Percentiles rank a stretch among this genome's conserved stretches.
Conservation (phyloP, 2,329 filamentous ascomycete genomes). For the Cyanodermella asteris region DNA sequence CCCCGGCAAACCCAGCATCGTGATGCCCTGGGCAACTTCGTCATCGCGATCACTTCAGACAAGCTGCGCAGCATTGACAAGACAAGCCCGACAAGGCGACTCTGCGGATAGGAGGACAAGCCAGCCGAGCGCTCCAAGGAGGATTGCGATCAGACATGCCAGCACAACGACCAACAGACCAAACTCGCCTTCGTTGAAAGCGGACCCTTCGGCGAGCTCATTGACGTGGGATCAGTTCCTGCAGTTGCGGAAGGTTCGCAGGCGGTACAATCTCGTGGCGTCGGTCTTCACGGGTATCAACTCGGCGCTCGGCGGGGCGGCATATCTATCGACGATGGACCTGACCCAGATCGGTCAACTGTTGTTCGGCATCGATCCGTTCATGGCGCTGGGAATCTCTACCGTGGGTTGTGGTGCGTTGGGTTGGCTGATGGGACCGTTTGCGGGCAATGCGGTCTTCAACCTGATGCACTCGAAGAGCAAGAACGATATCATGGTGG, state of each 20-base stretch:
- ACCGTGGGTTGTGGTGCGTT: constrained; percentile 55
- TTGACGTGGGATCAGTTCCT: constrained; percentile 10
- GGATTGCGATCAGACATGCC: no score
- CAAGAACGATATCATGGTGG: constrained; percentile 48
- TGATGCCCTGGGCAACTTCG: no score
- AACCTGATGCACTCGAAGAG: constrained; percentile 50
- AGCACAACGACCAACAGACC: no score
- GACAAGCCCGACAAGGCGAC: no score
- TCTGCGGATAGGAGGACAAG: no score
- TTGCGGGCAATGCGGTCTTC: constrained; percentile 60
- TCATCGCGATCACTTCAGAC: no score
- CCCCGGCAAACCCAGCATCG: no score
- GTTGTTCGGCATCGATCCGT: constrained; percentile 66
- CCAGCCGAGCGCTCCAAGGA: no score
- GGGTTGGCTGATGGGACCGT: constrained; percentile 76
- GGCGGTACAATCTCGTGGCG: constrained; percentile 8
- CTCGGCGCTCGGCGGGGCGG: constrained; percentile 1
- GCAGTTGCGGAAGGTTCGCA: constrained; percentile 8
- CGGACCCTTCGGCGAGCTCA: no score
- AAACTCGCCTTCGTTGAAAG: no score
- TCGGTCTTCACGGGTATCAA: constrained; percentile 6
- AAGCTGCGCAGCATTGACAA: no score
- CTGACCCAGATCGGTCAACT: constrained; percentile 50
- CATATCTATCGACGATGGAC: constrained; percentile 34
- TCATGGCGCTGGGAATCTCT: constrained; percentile 63